Base-by-base conservation (phyloP, 2,329 filamentous ascomycete genomes). In the Xylaria sp. region DNA sequence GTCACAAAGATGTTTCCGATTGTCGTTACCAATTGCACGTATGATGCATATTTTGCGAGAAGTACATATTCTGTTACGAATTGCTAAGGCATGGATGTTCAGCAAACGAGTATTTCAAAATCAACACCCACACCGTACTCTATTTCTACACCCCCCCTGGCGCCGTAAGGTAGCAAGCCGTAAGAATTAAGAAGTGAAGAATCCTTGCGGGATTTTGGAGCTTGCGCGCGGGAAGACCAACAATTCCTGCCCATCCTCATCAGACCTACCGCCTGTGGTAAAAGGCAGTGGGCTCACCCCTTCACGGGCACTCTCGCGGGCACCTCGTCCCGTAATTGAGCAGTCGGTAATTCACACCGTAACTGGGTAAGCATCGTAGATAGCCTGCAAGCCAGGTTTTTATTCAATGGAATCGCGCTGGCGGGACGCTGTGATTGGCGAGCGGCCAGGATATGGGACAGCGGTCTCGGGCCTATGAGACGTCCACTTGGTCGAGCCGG, bases 251-350 rank as follows among this genome's bases (percentile, higher is more conserved):
- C 37, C 6, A 39, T 46, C 4, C 54, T 50, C 51, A 30, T 30
- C 23, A 30, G 23, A 30, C 69, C 80, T 80, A 73, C 78, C 78
- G 78, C 78, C 77, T 72, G 68, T 5, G 23, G 23, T 30, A 30
- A 30, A 30, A 30, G 23, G 23, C 23, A 30, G 23, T 30, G 23
- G 23, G 23, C 23, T 30, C 23, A 30, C 23, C 23, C 23, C 16
- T 16, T 30, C 23, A 30, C 4, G 3, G 23, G 23, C 23, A 30
- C 23, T 30, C 23, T 30, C 23, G 23, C 23, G 23, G 23, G 23
- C 23, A 30, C 23, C 1, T 30, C 23, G 23, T 30, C 23, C 23
- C 23, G 23, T 30, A 42, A 42, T 42, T 13, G 37, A 42, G 37
- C 8, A 42, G 3, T 42, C 37, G 4, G 23, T 30, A 30, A 30